Percentiles rank a stretch among this genome's conserved stretches.
phyloP scores from a whole-genome alignment of 192 early-diverging fungal species.

The Coemansia sp. region DNA sequence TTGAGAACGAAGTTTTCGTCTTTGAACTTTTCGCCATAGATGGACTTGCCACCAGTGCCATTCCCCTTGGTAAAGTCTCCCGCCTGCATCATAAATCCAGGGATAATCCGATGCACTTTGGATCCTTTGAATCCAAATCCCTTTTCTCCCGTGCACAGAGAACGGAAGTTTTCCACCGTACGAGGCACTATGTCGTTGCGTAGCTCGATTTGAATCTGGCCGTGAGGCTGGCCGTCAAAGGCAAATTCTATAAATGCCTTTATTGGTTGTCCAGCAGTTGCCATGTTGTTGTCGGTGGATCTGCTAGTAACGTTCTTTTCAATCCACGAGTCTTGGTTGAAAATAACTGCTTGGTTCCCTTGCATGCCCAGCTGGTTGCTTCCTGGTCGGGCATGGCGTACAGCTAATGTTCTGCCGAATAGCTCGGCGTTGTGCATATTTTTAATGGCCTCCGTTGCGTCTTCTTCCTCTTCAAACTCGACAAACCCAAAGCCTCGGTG shows the following conservation, averaged over 20 bases:
- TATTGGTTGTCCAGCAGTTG: too few species aligned
- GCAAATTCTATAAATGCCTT: conserved; percentile 42
- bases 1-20: conserved; percentile 76
- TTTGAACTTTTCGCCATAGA: conserved; percentile 74
- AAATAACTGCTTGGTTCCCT: conserved; percentile 10
- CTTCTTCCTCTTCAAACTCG: conserved; percentile 81
- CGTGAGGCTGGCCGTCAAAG: conserved; percentile 26
- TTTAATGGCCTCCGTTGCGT: conserved; percentile 85
- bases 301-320: not conserved
- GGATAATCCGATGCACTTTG: conserved; percentile 82
- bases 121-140: conserved; percentile 63
- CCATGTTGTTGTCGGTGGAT: conserved; percentile 3
- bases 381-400: conserved; percentile 73
- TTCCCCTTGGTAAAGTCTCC: conserved; percentile 77
- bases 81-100: conserved; percentile 88
- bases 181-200: conserved; percentile 35
- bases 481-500: conserved; percentile 97
- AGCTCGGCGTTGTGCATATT: conserved; percentile 93
- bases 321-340: conserved; percentile 31
- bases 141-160: conserved; percentile 47
- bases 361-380: conserved; percentile 12
- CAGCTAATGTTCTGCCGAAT: conserved; percentile 85
- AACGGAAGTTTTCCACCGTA: conserved; percentile 36
- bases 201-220: conserved; percentile 39
- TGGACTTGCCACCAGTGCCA: conserved; percentile 80